A percentile compares a stretch with the other conserved stretches of the same genome.
phyloP scores from a whole-genome alignment of 139 green algal genomes.

The Choricystis sp. region DNA sequence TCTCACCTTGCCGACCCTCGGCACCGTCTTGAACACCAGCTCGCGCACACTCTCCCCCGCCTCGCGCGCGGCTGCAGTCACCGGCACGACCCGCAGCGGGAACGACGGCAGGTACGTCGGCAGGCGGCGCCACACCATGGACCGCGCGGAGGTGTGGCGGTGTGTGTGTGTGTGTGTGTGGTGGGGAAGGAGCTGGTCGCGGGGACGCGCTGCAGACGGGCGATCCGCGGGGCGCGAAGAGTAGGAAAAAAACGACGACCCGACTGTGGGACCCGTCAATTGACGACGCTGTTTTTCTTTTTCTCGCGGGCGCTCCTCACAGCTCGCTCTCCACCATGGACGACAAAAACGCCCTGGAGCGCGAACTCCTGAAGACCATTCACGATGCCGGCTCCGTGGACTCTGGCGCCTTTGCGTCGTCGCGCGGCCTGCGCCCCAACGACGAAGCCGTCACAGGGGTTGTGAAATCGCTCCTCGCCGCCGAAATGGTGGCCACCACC shows the following conservation, averaged over 20 bases:
- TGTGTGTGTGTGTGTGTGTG: no score
- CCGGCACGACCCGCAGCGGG: slow-evolving; percentile 35
- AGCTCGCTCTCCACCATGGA: not conserved
- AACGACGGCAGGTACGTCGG: slow-evolving; percentile 46
- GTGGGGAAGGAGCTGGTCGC: no score
- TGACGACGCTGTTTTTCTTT: not conserved
- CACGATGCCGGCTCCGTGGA: slow-evolving; percentile 39
- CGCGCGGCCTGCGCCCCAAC: slow-evolving; percentile 18
- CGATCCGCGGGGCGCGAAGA: not conserved
- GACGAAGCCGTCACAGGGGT: slow-evolving; percentile 61
- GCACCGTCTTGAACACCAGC: slow-evolving; percentile 57
- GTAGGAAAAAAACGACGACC: not conserved
- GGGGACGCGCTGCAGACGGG: not conserved
- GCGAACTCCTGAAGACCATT: slow-evolving; percentile 31
- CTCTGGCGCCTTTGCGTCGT: slow-evolving; percentile 39
- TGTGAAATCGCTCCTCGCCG: slow-evolving; percentile 63
- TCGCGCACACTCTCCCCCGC: slow-evolving; percentile 49
- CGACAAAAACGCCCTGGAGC: slow-evolving; percentile 28
- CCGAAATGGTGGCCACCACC: slow-evolving; percentile 63
- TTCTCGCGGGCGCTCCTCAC: not conserved
- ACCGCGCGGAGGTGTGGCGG: not conserved
- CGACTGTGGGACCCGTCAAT: not conserved
- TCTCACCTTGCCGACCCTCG: slow-evolving; percentile 59
- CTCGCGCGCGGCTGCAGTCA: slow-evolving; percentile 31
- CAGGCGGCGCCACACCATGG: slow-evolving; percentile 30